A percentile compares a stretch with the other conserved stretches of the same genome.
Conservation (phyloP, 2,329 filamentous ascomycete genomes). For the Anisogramma anomala region DNA sequence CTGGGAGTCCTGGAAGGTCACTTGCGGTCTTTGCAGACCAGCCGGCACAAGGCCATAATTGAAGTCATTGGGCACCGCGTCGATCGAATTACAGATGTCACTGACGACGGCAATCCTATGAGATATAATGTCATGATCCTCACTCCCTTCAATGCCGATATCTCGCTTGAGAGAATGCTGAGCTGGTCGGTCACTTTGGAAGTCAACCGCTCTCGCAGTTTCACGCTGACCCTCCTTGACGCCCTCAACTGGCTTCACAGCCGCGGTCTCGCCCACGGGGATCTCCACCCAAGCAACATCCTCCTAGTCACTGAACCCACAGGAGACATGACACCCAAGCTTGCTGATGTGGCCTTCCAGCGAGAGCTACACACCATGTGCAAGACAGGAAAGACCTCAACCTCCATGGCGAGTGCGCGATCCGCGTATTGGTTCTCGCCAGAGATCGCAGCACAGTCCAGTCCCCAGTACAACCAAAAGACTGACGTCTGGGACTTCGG, state of each 20-base stretch:
- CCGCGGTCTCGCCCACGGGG: slow-evolving; percentile 71
- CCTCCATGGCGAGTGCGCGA: slow-evolving; percentile 49
- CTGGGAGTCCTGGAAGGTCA: slow-evolving; percentile 66
- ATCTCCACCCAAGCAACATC: slow-evolving; percentile 70
- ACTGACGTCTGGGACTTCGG: slow-evolving; percentile 95
- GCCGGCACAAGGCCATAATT: slow-evolving; percentile 66
- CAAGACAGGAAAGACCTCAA: slow-evolving; percentile 38
- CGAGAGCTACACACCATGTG: slow-evolving; percentile 52
- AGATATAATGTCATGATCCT: slow-evolving; percentile 66
- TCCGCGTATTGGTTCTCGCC: slow-evolving; percentile 77
- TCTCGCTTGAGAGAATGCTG: slow-evolving; percentile 70
- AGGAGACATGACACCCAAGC: slow-evolving; percentile 59
- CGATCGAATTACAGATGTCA: slow-evolving; percentile 30
- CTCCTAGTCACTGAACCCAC: slow-evolving; percentile 59
- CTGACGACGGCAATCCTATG: slow-evolving; percentile 26
- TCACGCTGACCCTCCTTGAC: slow-evolving; percentile 86
- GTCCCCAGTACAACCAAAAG: slow-evolving; percentile 57
- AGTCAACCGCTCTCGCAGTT: slow-evolving; percentile 66
- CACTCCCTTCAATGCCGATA: slow-evolving; percentile 67
- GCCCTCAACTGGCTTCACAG: slow-evolving; percentile 79
- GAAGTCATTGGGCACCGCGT: slow-evolving; percentile 78
- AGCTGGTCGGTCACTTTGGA: slow-evolving; percentile 66
- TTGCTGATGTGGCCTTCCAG: slow-evolving; percentile 65
- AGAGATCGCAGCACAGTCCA: slow-evolving; percentile 55
- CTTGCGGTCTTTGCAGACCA: slow-evolving; percentile 61